A percentile compares a stretch with the other conserved stretches of the same genome.
Conservation (phyloP, 805 yeast species). For the Yarrowia osloensis region DNA sequence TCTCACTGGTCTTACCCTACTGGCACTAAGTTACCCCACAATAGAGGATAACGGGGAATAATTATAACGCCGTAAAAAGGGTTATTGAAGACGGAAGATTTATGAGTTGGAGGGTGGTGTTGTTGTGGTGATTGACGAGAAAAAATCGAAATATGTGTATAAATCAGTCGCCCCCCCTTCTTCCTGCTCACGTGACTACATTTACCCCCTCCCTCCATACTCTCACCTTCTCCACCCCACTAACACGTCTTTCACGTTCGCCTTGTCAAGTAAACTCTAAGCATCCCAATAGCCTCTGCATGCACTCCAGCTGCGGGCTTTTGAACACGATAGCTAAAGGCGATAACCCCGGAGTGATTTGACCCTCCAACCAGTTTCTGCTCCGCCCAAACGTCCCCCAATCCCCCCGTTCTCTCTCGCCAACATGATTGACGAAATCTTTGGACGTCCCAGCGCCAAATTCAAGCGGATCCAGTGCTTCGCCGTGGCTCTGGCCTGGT, state of each 20-base stretch:
- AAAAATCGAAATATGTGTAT: too few relatives aligned
- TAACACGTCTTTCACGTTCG: conserved; percentile 2
- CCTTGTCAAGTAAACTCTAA: background rate
- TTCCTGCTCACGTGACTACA: background rate
- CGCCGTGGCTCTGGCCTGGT: conserved; percentile 38
- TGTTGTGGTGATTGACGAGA: background rate
- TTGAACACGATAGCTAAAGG: conserved; percentile 16
- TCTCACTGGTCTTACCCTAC: too few relatives aligned
- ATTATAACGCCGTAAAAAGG: conserved; percentile 8
- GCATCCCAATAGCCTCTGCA: background rate
- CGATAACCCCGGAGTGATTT: background rate
- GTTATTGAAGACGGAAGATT: background rate
- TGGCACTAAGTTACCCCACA: conserved; percentile 8
- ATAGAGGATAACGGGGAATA: background rate
- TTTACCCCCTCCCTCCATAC: too few relatives aligned
- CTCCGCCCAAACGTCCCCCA: too few relatives aligned
- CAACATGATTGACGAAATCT: conserved; percentile 35
- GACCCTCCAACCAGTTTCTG: too few relatives aligned
- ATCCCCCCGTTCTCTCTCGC: background rate
- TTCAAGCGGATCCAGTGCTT: conserved; percentile 38
- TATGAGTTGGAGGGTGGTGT: background rate
- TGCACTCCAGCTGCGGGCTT: conserved; percentile 3
- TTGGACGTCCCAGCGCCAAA: conserved; percentile 39
- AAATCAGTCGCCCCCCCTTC: too few relatives aligned
- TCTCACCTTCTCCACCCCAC: background rate